A percentile compares a stretch with the other conserved stretches of the same genome.
Conservation (phyloP, 2,329 filamentous ascomycete species). For the Hymenoscyphus fraxineus region DNA sequence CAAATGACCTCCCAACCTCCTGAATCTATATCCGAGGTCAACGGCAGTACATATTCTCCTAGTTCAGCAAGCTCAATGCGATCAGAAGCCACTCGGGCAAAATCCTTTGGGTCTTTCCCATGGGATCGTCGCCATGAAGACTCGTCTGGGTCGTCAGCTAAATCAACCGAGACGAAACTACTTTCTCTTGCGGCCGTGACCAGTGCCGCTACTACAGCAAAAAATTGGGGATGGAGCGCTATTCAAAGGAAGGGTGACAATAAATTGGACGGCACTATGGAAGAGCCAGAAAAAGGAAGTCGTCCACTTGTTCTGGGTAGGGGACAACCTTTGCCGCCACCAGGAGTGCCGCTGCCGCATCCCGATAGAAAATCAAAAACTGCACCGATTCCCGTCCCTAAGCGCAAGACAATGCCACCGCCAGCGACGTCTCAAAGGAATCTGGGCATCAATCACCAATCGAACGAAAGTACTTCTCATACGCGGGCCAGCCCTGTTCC, state of each 20-base stretch:
- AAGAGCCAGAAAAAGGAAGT: conserved; percentile 39
- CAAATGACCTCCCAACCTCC: conserved; percentile 33
- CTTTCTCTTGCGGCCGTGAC: conserved; percentile 52
- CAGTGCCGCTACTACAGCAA: conserved; percentile 52
- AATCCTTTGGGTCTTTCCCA: conserved; percentile 37
- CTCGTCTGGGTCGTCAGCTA: conserved; percentile 34
- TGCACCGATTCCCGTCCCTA: conserved; percentile 54
- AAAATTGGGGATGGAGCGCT: conserved; percentile 57
- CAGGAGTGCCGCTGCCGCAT: conserved; percentile 71
- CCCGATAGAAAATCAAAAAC: conserved; percentile 59
- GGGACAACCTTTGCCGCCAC: conserved; percentile 76
- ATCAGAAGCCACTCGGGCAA: conserved; percentile 41
- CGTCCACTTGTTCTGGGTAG: conserved; percentile 69
- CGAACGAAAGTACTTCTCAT: conserved; percentile 14
- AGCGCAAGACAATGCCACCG: conserved; percentile 58
- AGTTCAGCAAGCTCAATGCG: conserved; percentile 40
- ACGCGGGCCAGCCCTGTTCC: conserved; percentile 34
- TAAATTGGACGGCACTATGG: conserved; percentile 22
- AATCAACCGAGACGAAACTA: conserved; percentile 40
- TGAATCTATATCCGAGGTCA: conserved; percentile 17
- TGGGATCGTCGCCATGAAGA: conserved; percentile 36
- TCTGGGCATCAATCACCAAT: conserved; percentile 31
- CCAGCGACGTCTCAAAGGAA: conserved; percentile 21
- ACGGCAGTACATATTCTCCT: conserved; percentile 24
- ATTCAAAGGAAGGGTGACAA: conserved; percentile 46